Base-by-base conservation (phyloP, 2,329 filamentous ascomycete species). In the Microcyclospora tardicrescens region DNA sequence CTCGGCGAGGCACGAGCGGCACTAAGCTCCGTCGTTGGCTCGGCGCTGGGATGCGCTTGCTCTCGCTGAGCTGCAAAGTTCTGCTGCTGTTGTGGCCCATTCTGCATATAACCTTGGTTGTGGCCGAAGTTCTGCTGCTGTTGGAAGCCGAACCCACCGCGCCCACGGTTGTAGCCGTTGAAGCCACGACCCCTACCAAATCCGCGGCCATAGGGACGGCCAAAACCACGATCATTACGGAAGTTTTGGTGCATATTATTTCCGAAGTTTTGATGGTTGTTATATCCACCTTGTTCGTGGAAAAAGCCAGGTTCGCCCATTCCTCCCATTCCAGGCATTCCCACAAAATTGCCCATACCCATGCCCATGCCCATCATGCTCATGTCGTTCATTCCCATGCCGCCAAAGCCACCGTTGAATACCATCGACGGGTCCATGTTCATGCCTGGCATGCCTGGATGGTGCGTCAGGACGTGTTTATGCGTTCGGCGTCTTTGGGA, bases 371-470 rank as follows among this genome's bases (percentile, higher is more conserved):
- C 66, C 72, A 58, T 55, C 52, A 54, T 54, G 32, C 75, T 72
- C 81, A 89, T 84, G 63, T 55, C 58, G 45, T 74, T 80, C 77
- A 82, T 80, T 69, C 77, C 73, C 71, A 74, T 15, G 12, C 81
- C 82, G 65, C 75, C 74, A 61, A 81, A 84, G 60, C 45, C 46
- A 34, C 45, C 47, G 27, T 41, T 43, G 68, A 77, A 84, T 79
- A 86, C 84, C 71, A 73, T 79, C 60, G 81, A 76, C 43, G 78
- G 77, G 70, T 87, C 82, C 84, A 93, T 91, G 62, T 73, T 73
- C 81, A 89, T 85, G 55, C 76, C 76, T 50, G 80, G 68, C 81
- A 91, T 87, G 57, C 77, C 82, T 83, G 49, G 30, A 35, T 34
- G 28, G 16, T 27, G 33, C 12, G 30, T 32, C 14, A 32, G 30